Base-by-base conservation (phyloP, 305 asterid genomes). In the Euphrasia arctica region DNA sequence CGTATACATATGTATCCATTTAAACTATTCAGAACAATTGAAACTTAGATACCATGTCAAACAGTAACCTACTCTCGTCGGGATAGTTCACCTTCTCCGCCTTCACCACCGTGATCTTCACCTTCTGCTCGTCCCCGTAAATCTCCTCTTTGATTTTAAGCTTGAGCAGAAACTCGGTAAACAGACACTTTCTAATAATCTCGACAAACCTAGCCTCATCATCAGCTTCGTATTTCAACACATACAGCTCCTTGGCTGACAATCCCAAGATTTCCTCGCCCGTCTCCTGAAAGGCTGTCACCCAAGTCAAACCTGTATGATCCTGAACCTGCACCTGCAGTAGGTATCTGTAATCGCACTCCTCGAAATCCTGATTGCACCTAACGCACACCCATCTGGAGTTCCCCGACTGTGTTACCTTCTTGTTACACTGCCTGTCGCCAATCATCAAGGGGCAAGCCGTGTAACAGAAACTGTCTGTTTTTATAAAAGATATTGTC, bases 381-480 rank as follows among this genome's bases (percentile, higher is more conserved):
- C 96, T 77, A 34, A 90, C 97, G 52, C 99, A 93, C 11, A 55
- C 73, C 99, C 97, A 93, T 69, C 78, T 67, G 12, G 93, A 85
- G 75, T 86, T 83, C 39, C 87, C 95, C 0, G 83, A 86, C 68
- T 78, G 80, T 0, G 86, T 83, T 60, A 86, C 95, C 73, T 93
- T 93, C 82, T 90, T 93, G 78, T 72, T 90, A 66, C 99, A 93
- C 69, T 86, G 95, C 72, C 91, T 86, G 71, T 93, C 96, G 8
- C 99, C 99, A 56, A 83, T 81, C 91, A 81, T 86, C 75, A 93
- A 63, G n/a, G 97, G 97, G 79, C 99, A 93, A 55, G 99, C 99
- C 2, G 95, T 86, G 70, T 93, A 90, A 74, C 87, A 90, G 71
- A 90, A 86, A 51, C 73, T 70, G 79, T 93, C 96, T 0, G 96